These are phyloP conservation scores for Cryphonectria naterciae DNA, from an alignment of 2,329 filamentous ascomycete species.

Conservation along the genomic window DNA sequence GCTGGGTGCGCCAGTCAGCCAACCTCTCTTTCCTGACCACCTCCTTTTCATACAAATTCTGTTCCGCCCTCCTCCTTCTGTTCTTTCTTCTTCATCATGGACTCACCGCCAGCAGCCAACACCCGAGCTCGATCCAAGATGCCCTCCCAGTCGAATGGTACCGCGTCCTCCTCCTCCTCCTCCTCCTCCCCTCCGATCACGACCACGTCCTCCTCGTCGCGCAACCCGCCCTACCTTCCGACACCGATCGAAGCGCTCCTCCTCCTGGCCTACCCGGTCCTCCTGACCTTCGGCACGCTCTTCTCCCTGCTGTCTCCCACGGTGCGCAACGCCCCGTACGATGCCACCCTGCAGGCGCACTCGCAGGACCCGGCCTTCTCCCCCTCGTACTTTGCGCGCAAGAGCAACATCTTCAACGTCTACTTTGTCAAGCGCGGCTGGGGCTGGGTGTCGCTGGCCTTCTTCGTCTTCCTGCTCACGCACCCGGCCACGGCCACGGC, in stretches of 20 bases:
- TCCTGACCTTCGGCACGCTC: constrained; percentile 79
- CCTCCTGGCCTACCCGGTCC: constrained; percentile 73
- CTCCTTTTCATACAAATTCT: neutral
- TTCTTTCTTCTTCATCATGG: constrained; percentile 18
- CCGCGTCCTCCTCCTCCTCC: constrained; percentile 15
- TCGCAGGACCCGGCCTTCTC: constrained; percentile 52
- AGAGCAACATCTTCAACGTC: constrained; percentile 89
- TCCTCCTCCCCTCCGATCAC: constrained; percentile 25
- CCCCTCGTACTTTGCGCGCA: constrained; percentile 90
- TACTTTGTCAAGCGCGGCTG: constrained; percentile 96
- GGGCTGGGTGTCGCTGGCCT: constrained; percentile 83
- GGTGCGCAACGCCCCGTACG: constrained; percentile 67
- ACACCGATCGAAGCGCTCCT: constrained; percentile 68
- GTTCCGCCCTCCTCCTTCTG: neutral
- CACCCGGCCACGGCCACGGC: constrained; percentile 59
- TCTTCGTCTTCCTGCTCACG: constrained; percentile 69
- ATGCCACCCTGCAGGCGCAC: constrained; percentile 65
- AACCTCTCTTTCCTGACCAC: too few relatives aligned
- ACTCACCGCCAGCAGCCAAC: constrained; percentile 21
- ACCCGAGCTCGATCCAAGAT: constrained; percentile 24
- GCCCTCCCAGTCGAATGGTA: constrained; percentile 17
- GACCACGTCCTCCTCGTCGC: constrained; percentile 31
- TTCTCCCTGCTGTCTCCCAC: constrained; percentile 79
- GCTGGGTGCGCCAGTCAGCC: neutral
- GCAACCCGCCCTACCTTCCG: constrained; percentile 66